Base-by-base conservation (phyloP, 768 basidiomycete genomes). In the Sporobolomyces phaffii region DNA sequence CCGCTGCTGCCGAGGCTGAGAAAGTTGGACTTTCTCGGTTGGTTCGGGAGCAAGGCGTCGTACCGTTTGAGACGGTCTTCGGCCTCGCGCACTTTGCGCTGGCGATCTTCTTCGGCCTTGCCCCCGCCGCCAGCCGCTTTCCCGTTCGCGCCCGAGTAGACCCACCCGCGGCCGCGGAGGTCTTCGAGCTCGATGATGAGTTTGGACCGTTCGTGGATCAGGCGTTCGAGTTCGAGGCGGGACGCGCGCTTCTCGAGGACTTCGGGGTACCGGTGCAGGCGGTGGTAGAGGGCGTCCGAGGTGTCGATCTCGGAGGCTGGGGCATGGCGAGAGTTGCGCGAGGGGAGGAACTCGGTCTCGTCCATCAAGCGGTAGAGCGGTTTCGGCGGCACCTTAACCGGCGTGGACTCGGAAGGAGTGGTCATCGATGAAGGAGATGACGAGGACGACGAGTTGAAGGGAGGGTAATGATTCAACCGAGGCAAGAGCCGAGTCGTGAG, bases 251-350 rank as follows among this genome's bases (percentile, higher is more conserved):
- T 60, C 61, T 72, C 71, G 40, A 72, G 64, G 1, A 69, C 58
- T 41, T 72, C 71, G 33, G 71, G 71, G 52, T 65, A 69, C 24
- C 71, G 63, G 26, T 72, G 71, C 5, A 72, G 50, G 6, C 67
- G 60, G 14, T 56, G 56, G 48, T 72, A 72, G 33, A 65, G 53
- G 1, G 64, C 64, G 51, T 72, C 71, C 0, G 70, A 72, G 9
- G 60, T 60, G 57, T 72, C 70, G 28, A 58, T 38, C 65, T 71
- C 47, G 20, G 18, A 3, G 26, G 18, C 22, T 8, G 45, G 26
- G 29, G 47, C 54, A 24, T 71, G 70, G 0, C 70, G 53, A 7
- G 62, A 33, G 0, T 40, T 49, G 1, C 66, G 34, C 41, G 59
- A 40, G 5, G 49, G 63, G 20, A 64, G 48, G 36, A 58, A 34